These are phyloP conservation scores for Mycena filopes DNA, from an alignment of 768 basidiomycete species.

Conservation along the genomic window DNA sequence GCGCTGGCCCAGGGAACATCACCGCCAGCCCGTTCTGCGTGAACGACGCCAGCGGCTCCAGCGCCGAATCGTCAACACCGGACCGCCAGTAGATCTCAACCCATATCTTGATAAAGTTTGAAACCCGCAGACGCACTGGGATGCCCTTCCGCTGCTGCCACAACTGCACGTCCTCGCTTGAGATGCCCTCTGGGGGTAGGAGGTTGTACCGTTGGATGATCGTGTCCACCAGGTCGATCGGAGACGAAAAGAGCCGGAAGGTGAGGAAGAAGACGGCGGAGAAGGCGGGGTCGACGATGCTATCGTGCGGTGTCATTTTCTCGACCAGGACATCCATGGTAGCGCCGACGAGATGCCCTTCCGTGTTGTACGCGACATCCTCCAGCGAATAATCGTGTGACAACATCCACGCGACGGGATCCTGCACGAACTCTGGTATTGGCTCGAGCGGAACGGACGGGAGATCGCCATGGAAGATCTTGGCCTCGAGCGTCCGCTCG, in stretches of 20 bases:
- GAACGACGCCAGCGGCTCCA: conserved; percentile 68
- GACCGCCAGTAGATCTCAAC: conserved; percentile 90
- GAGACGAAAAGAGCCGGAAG: conserved; percentile 90
- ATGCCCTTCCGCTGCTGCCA: conserved; percentile 92
- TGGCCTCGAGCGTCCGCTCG: conserved; percentile 58
- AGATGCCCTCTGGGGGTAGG: conserved; percentile 66
- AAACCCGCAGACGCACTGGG: conserved; percentile 90
- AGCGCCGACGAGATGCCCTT: conserved; percentile 91
- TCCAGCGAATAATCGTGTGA: conserved; percentile 84
- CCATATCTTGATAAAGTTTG: conserved; percentile 95
- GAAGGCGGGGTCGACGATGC: conserved; percentile 88
- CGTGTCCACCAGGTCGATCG: conserved; percentile 77
- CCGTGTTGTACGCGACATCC: conserved; percentile 91
- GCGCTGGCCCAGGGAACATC: conserved; percentile 75
- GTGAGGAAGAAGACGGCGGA: conserved; percentile 94
- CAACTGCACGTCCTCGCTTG: conserved; percentile 68
- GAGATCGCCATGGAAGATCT: conserved; percentile 62
- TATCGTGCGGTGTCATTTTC: conserved; percentile 96
- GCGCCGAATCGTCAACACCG: conserved; percentile 74
- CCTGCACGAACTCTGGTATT: conserved; percentile 49
- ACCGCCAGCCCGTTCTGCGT: conserved; percentile 67
- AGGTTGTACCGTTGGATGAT: conserved; percentile 89
- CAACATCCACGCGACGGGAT: conserved; percentile 64
- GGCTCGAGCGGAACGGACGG: conserved; percentile 58
- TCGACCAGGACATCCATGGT: conserved; percentile 92